Percentiles rank a stretch among this genome's conserved stretches.
These are phyloP conservation scores for Tilletia horrida DNA, from an alignment of 1,284 basidiomycete genomes.

Conservation along the genomic window DNA sequence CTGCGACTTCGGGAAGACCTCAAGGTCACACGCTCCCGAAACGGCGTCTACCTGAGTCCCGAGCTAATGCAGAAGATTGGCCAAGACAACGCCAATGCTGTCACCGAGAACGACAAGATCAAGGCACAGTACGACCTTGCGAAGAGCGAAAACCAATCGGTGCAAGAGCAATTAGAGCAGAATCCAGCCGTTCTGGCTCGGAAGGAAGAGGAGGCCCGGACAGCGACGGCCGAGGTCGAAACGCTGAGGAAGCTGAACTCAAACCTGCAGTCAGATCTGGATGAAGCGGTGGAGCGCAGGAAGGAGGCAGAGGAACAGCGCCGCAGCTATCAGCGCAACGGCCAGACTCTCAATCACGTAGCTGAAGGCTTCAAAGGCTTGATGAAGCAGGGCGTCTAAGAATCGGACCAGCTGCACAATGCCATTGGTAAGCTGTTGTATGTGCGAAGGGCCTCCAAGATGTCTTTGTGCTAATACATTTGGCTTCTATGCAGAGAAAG, in stretches of 20 bases:
- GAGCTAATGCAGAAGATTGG: slow-evolving; percentile 46
- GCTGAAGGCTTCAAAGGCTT: slow-evolving; percentile 69
- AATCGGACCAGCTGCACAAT: slow-evolving; percentile 72
- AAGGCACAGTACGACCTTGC: slow-evolving; percentile 35
- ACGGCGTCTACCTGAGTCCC: slow-evolving; percentile 47
- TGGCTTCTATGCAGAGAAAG: slow-evolving; percentile 59
- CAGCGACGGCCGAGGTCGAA: slow-evolving; percentile 36
- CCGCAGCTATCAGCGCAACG: slow-evolving; percentile 73
- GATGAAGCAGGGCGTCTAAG: slow-evolving; percentile 67
- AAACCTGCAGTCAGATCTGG: background rate
- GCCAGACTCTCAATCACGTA: slow-evolving; percentile 68
- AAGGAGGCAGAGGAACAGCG: slow-evolving; percentile 62
- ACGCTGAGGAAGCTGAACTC: slow-evolving; percentile 25
- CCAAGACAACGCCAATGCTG: slow-evolving; percentile 31
- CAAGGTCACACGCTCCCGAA: slow-evolving; percentile 56
- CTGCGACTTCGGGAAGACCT: slow-evolving; percentile 88
- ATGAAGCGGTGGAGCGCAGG: slow-evolving; percentile 21
- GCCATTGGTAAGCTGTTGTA: slow-evolving; percentile 70
- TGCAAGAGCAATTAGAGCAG: slow-evolving; percentile 53
- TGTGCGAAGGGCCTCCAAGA: background rate
- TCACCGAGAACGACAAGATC: background rate
- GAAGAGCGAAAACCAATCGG: slow-evolving; percentile 43
- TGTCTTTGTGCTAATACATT: background rate
- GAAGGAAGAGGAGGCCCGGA: slow-evolving; percentile 41
- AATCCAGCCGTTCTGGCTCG: slow-evolving; percentile 49